Percentiles rank a stretch among this genome's conserved stretches.
Evolutionary conservation across 345 rosid genomes (phyloP).

Genomic region (Alliaria petiolata): DNA sequence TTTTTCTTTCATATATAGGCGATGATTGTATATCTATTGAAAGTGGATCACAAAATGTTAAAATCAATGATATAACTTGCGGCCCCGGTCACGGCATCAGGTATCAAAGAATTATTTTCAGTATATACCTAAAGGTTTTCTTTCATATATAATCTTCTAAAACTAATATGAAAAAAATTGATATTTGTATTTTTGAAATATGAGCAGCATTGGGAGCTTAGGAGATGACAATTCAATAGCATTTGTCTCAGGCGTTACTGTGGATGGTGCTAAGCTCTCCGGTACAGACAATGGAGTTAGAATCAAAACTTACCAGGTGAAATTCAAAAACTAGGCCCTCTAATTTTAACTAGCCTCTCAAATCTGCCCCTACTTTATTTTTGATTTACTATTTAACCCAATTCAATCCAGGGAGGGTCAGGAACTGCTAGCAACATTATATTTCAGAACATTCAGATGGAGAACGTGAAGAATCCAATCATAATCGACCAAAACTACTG

Average conservation of each 20-base stretch:
- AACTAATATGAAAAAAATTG: background rate
- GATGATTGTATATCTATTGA: slow-evolving; percentile 83
- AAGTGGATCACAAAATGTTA: slow-evolving; percentile 31
- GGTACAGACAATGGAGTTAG: slow-evolving; percentile 79
- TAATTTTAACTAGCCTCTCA: background rate
- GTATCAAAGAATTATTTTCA: background rate
- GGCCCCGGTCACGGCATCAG: slow-evolving; percentile 37
- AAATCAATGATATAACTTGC: slow-evolving; percentile 30
- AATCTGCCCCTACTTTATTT: background rate
- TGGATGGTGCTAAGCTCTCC: slow-evolving; percentile 58
- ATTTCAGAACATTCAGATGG: slow-evolving; percentile 70
- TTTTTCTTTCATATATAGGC: slow-evolving; percentile 37
- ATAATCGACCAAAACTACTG: slow-evolving; percentile 83
- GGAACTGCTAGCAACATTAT: slow-evolving; percentile 69
- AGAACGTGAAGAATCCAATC: slow-evolving; percentile 71
- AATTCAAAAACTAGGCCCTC: background rate
- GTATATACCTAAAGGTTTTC: background rate
- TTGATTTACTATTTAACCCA: background rate
- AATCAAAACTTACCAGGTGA: slow-evolving; percentile 88
- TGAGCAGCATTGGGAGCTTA: slow-evolving; percentile 73
- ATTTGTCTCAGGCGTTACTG: slow-evolving; percentile 62
- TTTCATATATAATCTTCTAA: background rate
- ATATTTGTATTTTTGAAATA: background rate
- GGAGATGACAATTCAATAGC: slow-evolving; percentile 53
- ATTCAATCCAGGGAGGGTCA: slow-evolving; percentile 65